Evolutionary conservation across 192 early-diverging fungal genomes (phyloP), one percentile per base, ranked within the genome.

Genomic region (Helicostylum pulchrum): DNA sequence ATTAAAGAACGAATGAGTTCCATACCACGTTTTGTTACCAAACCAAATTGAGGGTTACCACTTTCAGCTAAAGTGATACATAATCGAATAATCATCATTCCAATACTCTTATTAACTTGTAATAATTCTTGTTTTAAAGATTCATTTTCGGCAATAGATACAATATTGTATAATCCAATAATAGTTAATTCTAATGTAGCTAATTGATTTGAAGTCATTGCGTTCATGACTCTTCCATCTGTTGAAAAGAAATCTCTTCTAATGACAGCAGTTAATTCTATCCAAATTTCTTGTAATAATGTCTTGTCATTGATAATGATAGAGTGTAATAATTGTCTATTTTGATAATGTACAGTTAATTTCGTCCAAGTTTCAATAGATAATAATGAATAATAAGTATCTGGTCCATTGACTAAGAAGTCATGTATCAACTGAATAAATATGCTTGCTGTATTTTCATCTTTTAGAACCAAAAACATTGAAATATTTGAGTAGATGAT

Each of bases 401-500:
- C 83, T 7, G 65, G 74, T 8, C 79, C 80, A n/a, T 71, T 70
- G 36, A 69, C 46, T 31, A 83, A 62, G 77, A 88, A 81, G 65
- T 88, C 80, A 65, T 73, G 42, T 68, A 77, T 61, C 55, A 78
- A 47, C 62, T 59, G 70, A 66, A 83, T 46, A 60, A 86, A 62
- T 48, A 83, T 53, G 55, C 73, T 55, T 30, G 72, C 66, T 53
- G 72, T 47, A 58, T 71, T 46, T 23, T 70, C 32, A 45, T 72
- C 61, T 0, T 77, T 75, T 9, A 88, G 32, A 19, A 61, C 69
- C 49, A 88, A 19, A 55, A 73, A 75, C 26, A 76, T 71, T 1
- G 74, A 80, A 46, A 90, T 81, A 48, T 88, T 85, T 44, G 85
- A 84, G 59, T 88, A 72, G 32, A 88, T 85, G 15, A 84, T 82